Evolutionary conservation across 106 monocot species (phyloP).

Genomic region (Cymbidium sinense): DNA sequence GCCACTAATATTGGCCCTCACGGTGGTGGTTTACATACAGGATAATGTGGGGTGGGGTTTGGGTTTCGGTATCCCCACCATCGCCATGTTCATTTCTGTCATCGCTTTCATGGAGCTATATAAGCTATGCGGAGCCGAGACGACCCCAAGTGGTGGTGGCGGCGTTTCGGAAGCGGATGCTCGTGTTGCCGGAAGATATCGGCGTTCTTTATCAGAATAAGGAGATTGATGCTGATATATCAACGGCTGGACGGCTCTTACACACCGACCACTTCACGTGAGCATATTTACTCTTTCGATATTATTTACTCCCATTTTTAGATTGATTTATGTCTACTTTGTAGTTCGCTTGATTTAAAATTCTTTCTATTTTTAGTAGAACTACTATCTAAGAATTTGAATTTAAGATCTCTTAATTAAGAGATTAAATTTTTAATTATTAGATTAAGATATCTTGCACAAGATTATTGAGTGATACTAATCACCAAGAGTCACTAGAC

Average conservation of each 20-base stretch:
- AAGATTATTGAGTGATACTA: too few species aligned
- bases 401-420: too few species aligned
- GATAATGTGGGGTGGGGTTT: slow-evolving; percentile 42
- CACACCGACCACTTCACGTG: slow-evolving; percentile 29
- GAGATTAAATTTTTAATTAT: too few species aligned
- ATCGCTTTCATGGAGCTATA: slow-evolving; percentile 6
- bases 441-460: too few species aligned
- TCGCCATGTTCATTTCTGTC: slow-evolving; percentile 23
- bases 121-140: too few species aligned
- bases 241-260: slow-evolving; percentile 37
- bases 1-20: slow-evolving; percentile 22
- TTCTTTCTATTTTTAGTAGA: too few species aligned
- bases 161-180: slow-evolving; percentile 25
- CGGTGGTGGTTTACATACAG: slow-evolving; percentile 38
- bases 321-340: too few species aligned
- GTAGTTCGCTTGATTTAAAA: too few species aligned
- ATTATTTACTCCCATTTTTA: neutral
- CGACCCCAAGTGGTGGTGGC: slow-evolving; percentile 33
- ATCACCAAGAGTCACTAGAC: too few species aligned
- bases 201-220: slow-evolving; percentile 40
- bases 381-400: too few species aligned
- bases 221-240: slow-evolving; percentile 55
- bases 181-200: slow-evolving; percentile 16
- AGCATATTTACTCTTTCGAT: neutral
- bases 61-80: slow-evolving; percentile 37